A percentile compares a stretch with the other conserved stretches of the same genome.
These are phyloP conservation scores for Candida tropicalis DNA, from an alignment of 1,139 yeast species.

Conservation along the genomic window DNA sequence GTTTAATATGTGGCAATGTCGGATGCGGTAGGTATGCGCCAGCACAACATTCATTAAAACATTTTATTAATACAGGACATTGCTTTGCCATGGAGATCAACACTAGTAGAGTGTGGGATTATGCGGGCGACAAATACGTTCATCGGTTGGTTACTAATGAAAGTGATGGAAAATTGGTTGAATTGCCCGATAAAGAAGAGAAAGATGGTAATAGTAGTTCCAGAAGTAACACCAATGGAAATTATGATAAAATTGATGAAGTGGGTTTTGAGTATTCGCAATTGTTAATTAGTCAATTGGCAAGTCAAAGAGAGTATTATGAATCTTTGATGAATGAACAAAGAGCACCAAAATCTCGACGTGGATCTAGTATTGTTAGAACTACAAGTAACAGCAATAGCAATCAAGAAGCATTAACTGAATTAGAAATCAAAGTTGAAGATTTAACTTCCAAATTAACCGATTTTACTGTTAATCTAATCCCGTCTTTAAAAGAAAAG, in stretches of 20 bases:
- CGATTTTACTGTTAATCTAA: constrained; percentile 26
- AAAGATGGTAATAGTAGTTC: constrained; percentile 6
- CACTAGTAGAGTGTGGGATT: constrained; percentile 94
- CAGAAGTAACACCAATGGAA: constrained; percentile 1
- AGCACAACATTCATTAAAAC: constrained; percentile 81
- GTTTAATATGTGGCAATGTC: constrained; percentile 49
- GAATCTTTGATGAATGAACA: constrained; percentile 59
- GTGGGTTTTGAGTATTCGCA: constrained; percentile 81
- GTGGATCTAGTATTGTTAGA: constrained; percentile 20
- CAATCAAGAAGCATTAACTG: constrained; percentile 17
- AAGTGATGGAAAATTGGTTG: constrained; percentile 82
- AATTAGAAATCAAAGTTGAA: constrained; percentile 39
- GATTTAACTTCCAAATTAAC: constrained; percentile 28
- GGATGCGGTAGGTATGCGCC: constrained; percentile 71
- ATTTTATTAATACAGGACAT: constrained; percentile 76
- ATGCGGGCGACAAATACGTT: constrained; percentile 89
- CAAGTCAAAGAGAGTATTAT: constrained; percentile 86
- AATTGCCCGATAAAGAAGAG: constrained; percentile 49
- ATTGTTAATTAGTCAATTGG: constrained; percentile 75
- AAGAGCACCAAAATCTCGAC: constrained; percentile 24
- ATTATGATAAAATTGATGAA: constrained; percentile 45
- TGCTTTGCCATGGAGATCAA: constrained; percentile 89
- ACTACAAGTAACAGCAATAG: background rate
- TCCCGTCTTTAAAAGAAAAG: constrained; percentile 39
- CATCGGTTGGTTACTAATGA: constrained; percentile 86